Evolutionary conservation across 78 protist species (phyloP).

Genomic region (Dictyostelium brefeldianum): DNA sequence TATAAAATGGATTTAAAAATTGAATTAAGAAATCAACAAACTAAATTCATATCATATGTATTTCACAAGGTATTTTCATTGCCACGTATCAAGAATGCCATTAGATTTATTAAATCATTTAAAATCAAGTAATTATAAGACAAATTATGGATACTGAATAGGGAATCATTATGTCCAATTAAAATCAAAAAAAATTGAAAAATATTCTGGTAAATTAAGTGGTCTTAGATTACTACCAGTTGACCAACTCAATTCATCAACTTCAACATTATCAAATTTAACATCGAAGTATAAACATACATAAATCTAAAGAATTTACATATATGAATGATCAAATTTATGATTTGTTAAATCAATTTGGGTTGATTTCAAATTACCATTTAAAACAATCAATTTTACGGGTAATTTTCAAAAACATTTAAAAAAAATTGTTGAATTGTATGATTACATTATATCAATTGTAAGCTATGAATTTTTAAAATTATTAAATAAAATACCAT

Average conservation of each 20-base stretch:
- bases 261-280: neutral
- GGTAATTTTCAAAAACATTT: neutral
- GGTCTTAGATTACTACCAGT: neutral
- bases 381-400: neutral
- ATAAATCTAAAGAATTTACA: too few relatives aligned
- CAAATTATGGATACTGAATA: too few relatives aligned
- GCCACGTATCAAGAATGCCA: neutral
- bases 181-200: neutral
- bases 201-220: neutral
- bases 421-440: too few relatives aligned
- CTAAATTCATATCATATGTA: neutral
- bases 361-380: neutral
- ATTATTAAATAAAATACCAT: too few relatives aligned
- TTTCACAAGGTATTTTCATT: constrained; percentile 14
- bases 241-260: neutral
- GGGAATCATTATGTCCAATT: neutral
- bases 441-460: neutral
- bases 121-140: neutral
- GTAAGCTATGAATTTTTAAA: neutral
- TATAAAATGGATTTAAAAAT: neutral
- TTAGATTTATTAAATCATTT: neutral
- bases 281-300: too few relatives aligned
- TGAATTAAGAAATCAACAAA: neutral
- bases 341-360: neutral
- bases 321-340: neutral